Percentiles rank a stretch among this genome's conserved stretches.
Conservation (phyloP, 805 yeast species). For the Zygosaccharomyces bisporus region DNA sequence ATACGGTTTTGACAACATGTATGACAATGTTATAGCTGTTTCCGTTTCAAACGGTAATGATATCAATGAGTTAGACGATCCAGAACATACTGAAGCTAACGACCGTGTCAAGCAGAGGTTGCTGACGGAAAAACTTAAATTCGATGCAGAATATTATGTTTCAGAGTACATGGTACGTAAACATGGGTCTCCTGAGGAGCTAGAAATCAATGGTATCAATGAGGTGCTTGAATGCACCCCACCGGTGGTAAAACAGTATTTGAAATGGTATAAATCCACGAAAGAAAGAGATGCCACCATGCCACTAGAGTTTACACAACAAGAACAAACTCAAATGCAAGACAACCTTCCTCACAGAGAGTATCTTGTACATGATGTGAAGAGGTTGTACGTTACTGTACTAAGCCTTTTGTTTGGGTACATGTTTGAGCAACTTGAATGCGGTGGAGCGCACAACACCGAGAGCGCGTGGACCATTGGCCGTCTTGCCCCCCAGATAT, state of each 20-base stretch:
- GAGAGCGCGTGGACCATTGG: conserved; percentile 97
- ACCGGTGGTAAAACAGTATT: conserved; percentile 42
- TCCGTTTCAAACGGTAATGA: conserved; percentile 83
- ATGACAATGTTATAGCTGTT: conserved; percentile 55
- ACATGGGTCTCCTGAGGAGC: conserved; percentile 54
- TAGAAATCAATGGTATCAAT: conserved; percentile 41
- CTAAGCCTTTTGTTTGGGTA: conserved; percentile 68
- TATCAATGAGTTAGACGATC: conserved; percentile 79
- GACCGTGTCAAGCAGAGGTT: conserved; percentile 66
- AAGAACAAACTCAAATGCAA: conserved; percentile 64
- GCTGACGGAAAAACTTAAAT: conserved; percentile 64
- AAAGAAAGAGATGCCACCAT: conserved; percentile 31
- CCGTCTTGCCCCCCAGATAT: conserved; percentile 71
- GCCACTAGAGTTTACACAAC: conserved; percentile 51
- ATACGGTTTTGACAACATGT: conserved; percentile 80
- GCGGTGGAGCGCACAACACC: conserved; percentile 63
- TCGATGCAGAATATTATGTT: conserved; percentile 85
- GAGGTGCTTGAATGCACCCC: conserved; percentile 50
- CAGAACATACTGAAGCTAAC: conserved; percentile 59
- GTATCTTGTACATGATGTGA: conserved; percentile 49
- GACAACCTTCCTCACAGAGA: conserved; percentile 58
- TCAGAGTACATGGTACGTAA: conserved; percentile 68
- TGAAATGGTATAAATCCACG: conserved; percentile 47
- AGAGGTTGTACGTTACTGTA: conserved; percentile 58
- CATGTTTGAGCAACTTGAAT: conserved; percentile 71